phyloP scores from a whole-genome alignment of 2,329 filamentous ascomycete species.

The Aspergillus phoenicis region DNA sequence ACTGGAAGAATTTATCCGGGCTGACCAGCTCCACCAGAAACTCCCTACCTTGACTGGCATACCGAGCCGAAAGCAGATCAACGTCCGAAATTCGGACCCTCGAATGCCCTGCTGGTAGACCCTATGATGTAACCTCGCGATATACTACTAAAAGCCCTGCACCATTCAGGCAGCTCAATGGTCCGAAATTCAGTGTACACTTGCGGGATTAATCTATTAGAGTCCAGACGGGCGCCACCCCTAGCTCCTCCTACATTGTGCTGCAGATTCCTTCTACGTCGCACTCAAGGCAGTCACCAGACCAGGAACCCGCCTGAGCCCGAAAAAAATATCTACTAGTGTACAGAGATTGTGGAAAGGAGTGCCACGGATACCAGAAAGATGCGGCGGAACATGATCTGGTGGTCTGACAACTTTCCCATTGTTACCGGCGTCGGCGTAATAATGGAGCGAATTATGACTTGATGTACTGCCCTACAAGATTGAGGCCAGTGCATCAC shows the following conservation, averaged over 20 bases:
- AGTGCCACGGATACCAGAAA: too few species aligned
- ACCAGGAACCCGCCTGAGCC: too few species aligned
- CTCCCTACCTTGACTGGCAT: neutral
- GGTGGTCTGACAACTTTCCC: too few species aligned
- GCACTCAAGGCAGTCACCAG: neutral
- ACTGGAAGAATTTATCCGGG: neutral
- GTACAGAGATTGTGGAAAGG: too few species aligned
- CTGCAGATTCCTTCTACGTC: neutral
- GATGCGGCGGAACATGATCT: too few species aligned
- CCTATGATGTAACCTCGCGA: neutral
- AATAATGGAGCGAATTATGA: too few species aligned
- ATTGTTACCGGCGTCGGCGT: too few species aligned
- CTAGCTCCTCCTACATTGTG: neutral
- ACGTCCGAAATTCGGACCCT: neutral
- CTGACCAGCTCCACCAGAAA: neutral
- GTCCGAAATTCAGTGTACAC: neutral
- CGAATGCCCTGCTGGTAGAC: too few species aligned
- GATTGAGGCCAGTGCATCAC: too few species aligned
- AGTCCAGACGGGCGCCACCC: neutral
- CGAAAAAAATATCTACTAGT: too few species aligned
- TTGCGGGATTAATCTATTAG: conserved; percentile 4
- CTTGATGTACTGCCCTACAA: too few species aligned
- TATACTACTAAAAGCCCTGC: neutral
- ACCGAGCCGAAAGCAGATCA: neutral
- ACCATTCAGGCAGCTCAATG: neutral